Evolutionary conservation across 208 protist genomes (phyloP).

Genomic region (Novymonas esmeraldas): DNA sequence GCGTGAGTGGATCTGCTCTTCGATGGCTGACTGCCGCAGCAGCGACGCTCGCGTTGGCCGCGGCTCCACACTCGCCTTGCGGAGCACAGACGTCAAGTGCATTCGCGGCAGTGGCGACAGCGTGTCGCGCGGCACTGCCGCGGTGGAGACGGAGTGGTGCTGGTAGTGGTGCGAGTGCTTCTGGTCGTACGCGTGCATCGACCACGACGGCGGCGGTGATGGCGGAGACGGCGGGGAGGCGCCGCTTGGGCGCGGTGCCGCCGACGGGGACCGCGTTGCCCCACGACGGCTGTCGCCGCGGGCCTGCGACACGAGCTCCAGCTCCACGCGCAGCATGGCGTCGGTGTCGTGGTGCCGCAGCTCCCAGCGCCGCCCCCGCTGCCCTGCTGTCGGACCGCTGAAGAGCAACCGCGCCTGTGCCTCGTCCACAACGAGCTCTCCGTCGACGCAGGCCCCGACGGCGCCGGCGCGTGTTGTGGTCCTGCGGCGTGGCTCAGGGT

Average conservation of each 20-base stretch:
- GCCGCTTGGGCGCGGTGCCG: too few species aligned
- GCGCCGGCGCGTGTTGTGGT: neutral
- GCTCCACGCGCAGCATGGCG: slow-evolving; percentile 23
- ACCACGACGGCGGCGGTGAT: neutral
- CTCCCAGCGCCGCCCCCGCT: slow-evolving; percentile 23
- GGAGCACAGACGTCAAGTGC: slow-evolving; percentile 9
- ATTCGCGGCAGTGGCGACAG: neutral
- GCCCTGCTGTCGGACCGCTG: slow-evolving; percentile 20
- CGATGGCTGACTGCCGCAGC: slow-evolving; percentile 20
- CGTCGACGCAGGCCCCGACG: slow-evolving; percentile 9
- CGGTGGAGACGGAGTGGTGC: neutral
- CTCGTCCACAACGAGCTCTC: slow-evolving; percentile 16
- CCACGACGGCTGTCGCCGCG: neutral
- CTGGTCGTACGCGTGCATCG: slow-evolving; percentile 1
- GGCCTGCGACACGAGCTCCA: slow-evolving; percentile 15
- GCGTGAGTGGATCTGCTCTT: slow-evolving; percentile 9
- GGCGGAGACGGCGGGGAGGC: neutral
- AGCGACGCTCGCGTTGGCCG: slow-evolving; percentile 19
- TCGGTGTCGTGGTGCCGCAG: slow-evolving; percentile 31
- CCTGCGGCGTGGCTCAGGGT: neutral
- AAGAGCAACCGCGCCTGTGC: slow-evolving; percentile 13
- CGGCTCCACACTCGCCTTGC: slow-evolving; percentile 10
- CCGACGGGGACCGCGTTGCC: neutral
- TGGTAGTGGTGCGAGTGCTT: slow-evolving; percentile 2
- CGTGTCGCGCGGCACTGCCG: neutral